phyloP scores from a whole-genome alignment of 495 filamentous ascomycete genomes.

The Echria macrotheca region DNA sequence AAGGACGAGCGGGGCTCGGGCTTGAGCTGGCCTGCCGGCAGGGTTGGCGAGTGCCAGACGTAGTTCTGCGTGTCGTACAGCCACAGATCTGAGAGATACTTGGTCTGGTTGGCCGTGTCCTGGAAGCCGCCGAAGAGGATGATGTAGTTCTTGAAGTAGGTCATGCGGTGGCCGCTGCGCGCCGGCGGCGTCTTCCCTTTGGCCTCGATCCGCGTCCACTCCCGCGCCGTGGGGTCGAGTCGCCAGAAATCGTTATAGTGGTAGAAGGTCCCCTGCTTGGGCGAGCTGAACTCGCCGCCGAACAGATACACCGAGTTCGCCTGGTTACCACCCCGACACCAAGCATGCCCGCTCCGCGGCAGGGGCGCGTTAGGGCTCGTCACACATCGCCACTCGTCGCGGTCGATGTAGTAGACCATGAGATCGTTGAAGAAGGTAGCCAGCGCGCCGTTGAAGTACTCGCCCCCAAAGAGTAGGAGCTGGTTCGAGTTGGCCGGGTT shows the following conservation, averaged over 20 bases:
- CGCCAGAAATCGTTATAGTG: constrained; percentile 99
- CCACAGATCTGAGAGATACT: constrained; percentile 73
- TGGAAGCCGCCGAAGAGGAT: constrained; percentile 64
- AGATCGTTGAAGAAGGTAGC: constrained; percentile 66
- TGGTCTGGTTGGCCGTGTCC: constrained; percentile 88
- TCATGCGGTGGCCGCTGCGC: constrained; percentile 90
- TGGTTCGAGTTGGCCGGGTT: constrained; percentile 83
- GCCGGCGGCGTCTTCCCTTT: constrained; percentile 88
- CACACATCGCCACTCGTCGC: constrained; percentile 80
- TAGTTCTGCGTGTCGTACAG: constrained; percentile 60
- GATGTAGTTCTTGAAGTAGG: constrained; percentile 69
- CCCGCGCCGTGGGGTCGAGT: constrained; percentile 70
- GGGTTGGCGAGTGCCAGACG: constrained; percentile 66
- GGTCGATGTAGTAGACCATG: constrained; percentile 83
- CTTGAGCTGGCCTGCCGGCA: constrained; percentile 71
- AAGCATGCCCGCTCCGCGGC: constrained; percentile 86
- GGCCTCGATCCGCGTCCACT: constrained; percentile 84
- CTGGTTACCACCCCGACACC: constrained; percentile 79
- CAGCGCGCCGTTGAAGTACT: constrained; percentile 59
- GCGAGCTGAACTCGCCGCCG: constrained; percentile 65
- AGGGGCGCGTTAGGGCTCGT: constrained; percentile 89
- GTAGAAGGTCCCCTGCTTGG: constrained; percentile 97
- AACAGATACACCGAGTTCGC: constrained; percentile 81
- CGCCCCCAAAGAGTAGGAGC: constrained; percentile 85
- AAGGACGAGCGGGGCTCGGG: constrained; percentile 89